Conservation (phyloP, 768 basidiomycete species). For the Macrolepiota dolichaula region DNA sequence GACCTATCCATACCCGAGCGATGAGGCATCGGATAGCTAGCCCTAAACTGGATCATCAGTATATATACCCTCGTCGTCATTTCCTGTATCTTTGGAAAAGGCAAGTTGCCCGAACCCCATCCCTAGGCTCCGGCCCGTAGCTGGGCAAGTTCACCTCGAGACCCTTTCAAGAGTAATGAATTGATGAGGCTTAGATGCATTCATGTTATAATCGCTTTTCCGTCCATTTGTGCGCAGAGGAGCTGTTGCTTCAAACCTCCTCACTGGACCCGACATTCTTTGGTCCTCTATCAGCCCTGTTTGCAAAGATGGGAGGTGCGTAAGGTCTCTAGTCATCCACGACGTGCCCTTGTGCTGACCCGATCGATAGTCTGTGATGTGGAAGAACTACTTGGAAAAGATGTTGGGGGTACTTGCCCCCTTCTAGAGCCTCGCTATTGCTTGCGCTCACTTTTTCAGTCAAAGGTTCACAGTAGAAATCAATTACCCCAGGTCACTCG, state of each 20-base stretch:
- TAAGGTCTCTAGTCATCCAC: too few species aligned
- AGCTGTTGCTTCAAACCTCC: too few species aligned
- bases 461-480: neutral
- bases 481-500: conserved; percentile 5
- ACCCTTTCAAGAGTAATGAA: neutral
- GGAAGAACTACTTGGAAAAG: too few species aligned
- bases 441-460: neutral
- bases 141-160: neutral
- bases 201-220: too few species aligned
- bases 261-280: too few species aligned
- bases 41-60: neutral
- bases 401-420: neutral
- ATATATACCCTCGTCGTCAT: neutral
- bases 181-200: neutral
- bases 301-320: too few species aligned
- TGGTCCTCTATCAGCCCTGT: too few species aligned
- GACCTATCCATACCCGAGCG: too few species aligned
- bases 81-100: neutral
- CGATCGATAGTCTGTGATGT: too few species aligned
- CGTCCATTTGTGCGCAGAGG: too few species aligned
- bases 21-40: too few species aligned
- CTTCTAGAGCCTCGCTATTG: neutral
- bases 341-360: too few species aligned
- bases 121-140: neutral
- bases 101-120: neutral